Evolutionary conservation across 2,329 filamentous ascomycete species (phyloP).

Genomic region (Trichocomaceae sp.): DNA sequence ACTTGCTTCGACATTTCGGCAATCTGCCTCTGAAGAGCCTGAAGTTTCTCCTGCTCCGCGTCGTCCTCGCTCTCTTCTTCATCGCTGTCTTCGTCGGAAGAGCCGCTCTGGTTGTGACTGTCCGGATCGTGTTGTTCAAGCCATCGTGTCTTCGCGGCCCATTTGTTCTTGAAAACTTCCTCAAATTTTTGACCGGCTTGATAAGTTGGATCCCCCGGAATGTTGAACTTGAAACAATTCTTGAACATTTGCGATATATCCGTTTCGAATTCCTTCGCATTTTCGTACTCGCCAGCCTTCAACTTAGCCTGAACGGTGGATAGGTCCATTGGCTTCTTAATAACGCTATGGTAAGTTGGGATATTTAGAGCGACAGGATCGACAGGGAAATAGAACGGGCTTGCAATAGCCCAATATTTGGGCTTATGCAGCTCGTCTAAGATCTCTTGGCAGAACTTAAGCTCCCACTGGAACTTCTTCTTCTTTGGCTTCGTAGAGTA

Average conservation of each 20-base stretch:
- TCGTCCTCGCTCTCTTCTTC: conserved; percentile 61
- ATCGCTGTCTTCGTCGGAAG: conserved; percentile 65
- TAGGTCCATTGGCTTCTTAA: conserved; percentile 97
- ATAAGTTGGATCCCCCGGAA: conserved; percentile 67
- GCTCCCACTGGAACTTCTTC: conserved; percentile 80
- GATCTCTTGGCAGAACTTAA: conserved; percentile 82
- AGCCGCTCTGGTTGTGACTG: conserved; percentile 59
- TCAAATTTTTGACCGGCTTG: conserved; percentile 65
- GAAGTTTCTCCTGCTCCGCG: conserved; percentile 57
- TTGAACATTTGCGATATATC: conserved; percentile 77
- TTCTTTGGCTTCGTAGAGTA: conserved; percentile 83
- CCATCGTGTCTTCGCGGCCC: conserved; percentile 74
- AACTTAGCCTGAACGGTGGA: conserved; percentile 74
- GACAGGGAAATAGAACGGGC: conserved; percentile 74
- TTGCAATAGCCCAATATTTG: conserved; percentile 62
- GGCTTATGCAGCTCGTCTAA: conserved; percentile 69
- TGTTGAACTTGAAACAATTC: conserved; percentile 92
- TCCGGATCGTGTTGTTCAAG: conserved; percentile 66
- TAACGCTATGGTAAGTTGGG: conserved; percentile 83
- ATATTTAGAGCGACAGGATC: conserved; percentile 93
- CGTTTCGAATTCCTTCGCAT: conserved; percentile 74
- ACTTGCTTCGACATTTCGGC: conserved; percentile 65
- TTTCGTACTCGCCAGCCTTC: conserved; percentile 69
- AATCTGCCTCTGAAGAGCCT: conserved; percentile 63
- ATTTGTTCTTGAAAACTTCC: conserved; percentile 66